Evolutionary conservation across 1,139 yeast species (phyloP).

Genomic region (Saccharomyces hybrid): DNA sequence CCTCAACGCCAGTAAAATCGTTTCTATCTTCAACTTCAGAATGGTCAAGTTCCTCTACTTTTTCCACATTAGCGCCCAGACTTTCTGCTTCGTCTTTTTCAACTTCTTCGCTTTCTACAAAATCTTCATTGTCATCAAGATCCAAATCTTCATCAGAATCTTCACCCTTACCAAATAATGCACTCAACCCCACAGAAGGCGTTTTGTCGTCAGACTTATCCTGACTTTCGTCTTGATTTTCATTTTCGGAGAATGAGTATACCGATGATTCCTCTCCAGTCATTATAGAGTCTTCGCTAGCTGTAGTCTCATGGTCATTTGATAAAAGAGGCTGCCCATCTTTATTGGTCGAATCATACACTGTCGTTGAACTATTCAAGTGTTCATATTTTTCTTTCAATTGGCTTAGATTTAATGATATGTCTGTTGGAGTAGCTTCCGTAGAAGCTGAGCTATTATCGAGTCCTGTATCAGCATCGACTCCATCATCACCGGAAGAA

Average conservation of each 20-base stretch:
- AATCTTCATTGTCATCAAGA: constrained; percentile 18
- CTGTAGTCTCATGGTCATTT: constrained; percentile 11
- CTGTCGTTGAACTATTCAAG: constrained; percentile 23
- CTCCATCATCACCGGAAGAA: constrained; percentile 16
- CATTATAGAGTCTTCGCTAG: constrained; percentile 6
- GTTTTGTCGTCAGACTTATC: not conserved
- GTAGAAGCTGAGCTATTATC: not conserved
- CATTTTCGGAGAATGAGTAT: constrained; percentile 12
- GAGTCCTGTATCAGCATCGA: constrained; percentile 36
- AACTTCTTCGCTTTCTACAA: constrained; percentile 5
- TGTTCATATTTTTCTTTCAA: constrained; percentile 56
- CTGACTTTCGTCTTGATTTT: constrained; percentile 17
- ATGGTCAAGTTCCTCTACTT: constrained; percentile 3
- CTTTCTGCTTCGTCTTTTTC: constrained; percentile 15
- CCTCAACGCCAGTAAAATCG: constrained; percentile 14
- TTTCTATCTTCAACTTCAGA: constrained; percentile 7
- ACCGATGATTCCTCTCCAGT: constrained; percentile 5
- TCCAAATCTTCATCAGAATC: constrained; percentile 18
- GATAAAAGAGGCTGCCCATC: constrained; percentile 15
- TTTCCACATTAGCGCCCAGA: constrained; percentile 5
- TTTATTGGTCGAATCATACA: constrained; percentile 26
- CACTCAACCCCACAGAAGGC: constrained; percentile 2
- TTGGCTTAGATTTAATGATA: constrained; percentile 54
- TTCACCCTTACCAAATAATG: constrained; percentile 13
- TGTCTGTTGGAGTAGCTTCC: constrained; percentile 23